phyloP scores from a whole-genome alignment of 1,284 basidiomycete species.

The Gomphus sp. region DNA sequence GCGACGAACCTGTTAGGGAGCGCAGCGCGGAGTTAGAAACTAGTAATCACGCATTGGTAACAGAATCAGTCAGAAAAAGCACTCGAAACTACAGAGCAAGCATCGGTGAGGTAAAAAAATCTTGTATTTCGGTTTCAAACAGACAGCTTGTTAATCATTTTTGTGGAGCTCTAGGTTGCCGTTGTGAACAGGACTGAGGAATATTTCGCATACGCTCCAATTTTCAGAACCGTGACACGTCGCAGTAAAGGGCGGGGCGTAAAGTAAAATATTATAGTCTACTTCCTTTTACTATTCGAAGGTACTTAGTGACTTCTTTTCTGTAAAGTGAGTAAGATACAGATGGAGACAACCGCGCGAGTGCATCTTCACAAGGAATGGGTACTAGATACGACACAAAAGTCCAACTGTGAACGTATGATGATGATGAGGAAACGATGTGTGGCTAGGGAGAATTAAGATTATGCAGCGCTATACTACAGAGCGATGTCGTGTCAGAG shows the following conservation, averaged over 20 bases:
- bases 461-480: slow-evolving; percentile 69
- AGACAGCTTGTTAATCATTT: too few species aligned
- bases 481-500: not conserved
- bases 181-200: too few species aligned
- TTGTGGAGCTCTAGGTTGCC: too few species aligned
- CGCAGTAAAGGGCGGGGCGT: not conserved
- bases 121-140: too few species aligned
- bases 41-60: too few species aligned
- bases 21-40: too few species aligned
- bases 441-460: slow-evolving; percentile 1
- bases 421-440: not conserved
- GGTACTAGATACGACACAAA: slow-evolving; percentile 7
- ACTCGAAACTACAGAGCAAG: too few species aligned
- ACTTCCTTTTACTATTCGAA: not conserved
- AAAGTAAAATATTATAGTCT: slow-evolving; percentile 5
- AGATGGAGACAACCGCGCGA: not conserved
- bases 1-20: not conserved
- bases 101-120: too few species aligned
- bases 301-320: slow-evolving; percentile 2
- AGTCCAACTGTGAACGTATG: slow-evolving; percentile 7
- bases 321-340: slow-evolving; percentile 1
- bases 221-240: not conserved
- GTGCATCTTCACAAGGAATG: not conserved
- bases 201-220: too few species aligned
- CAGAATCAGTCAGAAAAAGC: too few species aligned